Evolutionary conservation across 805 yeast species (phyloP).

Genomic region (Zygoascus tannicola): DNA sequence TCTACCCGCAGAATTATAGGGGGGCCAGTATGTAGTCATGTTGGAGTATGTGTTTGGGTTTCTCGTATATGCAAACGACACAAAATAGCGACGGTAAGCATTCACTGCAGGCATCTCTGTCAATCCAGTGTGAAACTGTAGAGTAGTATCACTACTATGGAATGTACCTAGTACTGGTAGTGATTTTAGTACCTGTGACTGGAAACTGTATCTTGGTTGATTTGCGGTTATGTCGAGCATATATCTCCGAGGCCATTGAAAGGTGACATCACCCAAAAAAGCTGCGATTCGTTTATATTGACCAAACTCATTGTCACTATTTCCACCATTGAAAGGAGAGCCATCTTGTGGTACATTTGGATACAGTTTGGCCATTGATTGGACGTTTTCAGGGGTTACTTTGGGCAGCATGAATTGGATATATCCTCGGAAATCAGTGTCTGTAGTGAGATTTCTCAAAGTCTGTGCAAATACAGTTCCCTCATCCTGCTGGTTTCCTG

Average conservation of each 20-base stretch:
- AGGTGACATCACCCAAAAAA: conserved; percentile 11
- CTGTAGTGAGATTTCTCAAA: conserved; percentile 6
- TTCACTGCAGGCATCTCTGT: conserved; percentile 1
- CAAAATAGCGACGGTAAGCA: conserved; percentile 11
- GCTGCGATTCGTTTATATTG: conserved; percentile 14
- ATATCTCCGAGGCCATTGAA: conserved; percentile 13
- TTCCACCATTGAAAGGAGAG: conserved; percentile 14
- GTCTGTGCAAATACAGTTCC: conserved; percentile 13
- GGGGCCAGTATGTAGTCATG: conserved; percentile 7
- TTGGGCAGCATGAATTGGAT: conserved; percentile 1
- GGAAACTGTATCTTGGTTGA: conserved; percentile 8
- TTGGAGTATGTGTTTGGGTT: conserved; percentile 11
- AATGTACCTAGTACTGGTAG: conserved; percentile 11
- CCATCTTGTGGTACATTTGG: conserved; percentile 13
- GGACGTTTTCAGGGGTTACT: neutral
- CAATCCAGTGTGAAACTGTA: neutral
- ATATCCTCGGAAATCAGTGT: conserved; percentile 3
- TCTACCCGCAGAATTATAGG: conserved; percentile 2
- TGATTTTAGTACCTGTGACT: conserved; percentile 2
- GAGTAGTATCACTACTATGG: conserved; percentile 7
- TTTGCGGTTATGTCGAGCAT: conserved; percentile 6
- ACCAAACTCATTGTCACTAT: conserved; percentile 6
- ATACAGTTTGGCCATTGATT: conserved; percentile 5
- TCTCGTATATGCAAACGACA: conserved; percentile 11
- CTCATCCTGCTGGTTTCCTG: conserved; percentile 15